These are phyloP conservation scores for Tricholoma flavovirens DNA, from an alignment of 768 basidiomycete genomes.

Conservation along the genomic window DNA sequence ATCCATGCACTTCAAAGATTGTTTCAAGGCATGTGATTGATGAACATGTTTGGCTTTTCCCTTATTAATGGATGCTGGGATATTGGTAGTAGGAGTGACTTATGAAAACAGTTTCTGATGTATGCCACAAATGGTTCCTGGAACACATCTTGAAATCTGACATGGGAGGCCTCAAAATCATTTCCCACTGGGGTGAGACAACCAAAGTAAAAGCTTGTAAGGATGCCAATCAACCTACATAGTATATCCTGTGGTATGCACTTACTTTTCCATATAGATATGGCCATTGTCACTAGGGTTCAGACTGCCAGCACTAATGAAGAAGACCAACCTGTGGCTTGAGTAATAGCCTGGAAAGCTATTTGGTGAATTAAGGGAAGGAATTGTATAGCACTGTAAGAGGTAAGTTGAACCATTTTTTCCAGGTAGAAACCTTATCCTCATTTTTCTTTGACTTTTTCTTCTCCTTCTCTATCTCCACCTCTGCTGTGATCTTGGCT, in stretches of 20 bases:
- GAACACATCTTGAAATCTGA: not conserved
- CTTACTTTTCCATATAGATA: not conserved
- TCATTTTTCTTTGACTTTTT: conserved; percentile 25
- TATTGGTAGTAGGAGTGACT: not conserved
- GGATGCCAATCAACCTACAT: not conserved
- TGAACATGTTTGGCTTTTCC: too few relatives aligned
- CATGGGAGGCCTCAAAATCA: not conserved
- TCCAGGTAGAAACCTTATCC: not conserved
- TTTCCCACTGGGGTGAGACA: not conserved
- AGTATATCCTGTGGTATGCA: not conserved
- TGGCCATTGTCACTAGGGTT: too few relatives aligned
- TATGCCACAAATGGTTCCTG: not conserved
- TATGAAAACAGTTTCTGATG: not conserved
- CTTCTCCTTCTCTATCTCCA: conserved; percentile 49
- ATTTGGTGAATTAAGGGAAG: not conserved
- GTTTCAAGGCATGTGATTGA: too few relatives aligned
- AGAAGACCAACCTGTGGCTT: not conserved
- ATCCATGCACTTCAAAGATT: too few relatives aligned
- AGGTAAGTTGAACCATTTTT: not conserved
- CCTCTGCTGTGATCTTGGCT: conserved; percentile 45
- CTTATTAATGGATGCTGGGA: not conserved
- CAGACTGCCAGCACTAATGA: not conserved
- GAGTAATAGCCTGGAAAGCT: not conserved
- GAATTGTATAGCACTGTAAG: not conserved
- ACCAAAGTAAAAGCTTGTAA: not conserved